Base-by-base conservation (phyloP, 2,329 filamentous ascomycete species). In the Microdochium nivale region DNA sequence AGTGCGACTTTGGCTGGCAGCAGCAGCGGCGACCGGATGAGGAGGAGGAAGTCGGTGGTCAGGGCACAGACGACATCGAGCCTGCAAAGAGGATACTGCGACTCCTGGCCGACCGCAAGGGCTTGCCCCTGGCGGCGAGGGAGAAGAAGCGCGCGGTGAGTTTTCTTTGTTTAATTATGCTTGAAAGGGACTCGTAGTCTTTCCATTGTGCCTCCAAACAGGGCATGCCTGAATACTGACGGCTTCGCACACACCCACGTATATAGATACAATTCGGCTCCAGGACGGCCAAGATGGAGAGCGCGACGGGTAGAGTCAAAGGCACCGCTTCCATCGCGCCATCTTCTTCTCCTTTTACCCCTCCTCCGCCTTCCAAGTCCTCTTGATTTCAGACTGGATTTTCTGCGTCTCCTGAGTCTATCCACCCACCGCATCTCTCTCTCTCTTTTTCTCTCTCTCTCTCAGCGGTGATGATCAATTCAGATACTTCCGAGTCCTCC, bases 71-170 rank as follows among this genome's bases (percentile, higher is more conserved):
- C 11, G 62, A 67, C 14, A 72, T 92, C 7, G 90, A 95, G 58
- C 79, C 88, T 0, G 90, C 84, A 16, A 99, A 99, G 70, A 83
- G 87, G 61, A 76, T 91, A 1, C 70, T 99, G 49, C 79, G 94
- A 23, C 74, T 95, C 23, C 69, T 96, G 23, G 90, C 91, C 0
- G 79, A 83, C 66, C 77, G 82, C 27, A 69, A 96, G 33, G 87
- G 85, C 2, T 84, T 97, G 80, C 66, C 66, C 2, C 70, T 69
- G 5, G 88, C 90, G 1, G 85, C 92, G 3, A 71, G 72, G n/a
- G 91, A 97, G 69, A 96, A 94, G 77, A 99, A 99, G 70, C 78
- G 91, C 62, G 92, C 92, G 19, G 87, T 90, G 71, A 65, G 84
- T 73, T 10, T n/a, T n/a, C n/a, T n/a, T n/a, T n/a, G n/a, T n/a